phyloP scores from a whole-genome alignment of 1,284 basidiomycete species.

The Irpex rosettiformis region DNA sequence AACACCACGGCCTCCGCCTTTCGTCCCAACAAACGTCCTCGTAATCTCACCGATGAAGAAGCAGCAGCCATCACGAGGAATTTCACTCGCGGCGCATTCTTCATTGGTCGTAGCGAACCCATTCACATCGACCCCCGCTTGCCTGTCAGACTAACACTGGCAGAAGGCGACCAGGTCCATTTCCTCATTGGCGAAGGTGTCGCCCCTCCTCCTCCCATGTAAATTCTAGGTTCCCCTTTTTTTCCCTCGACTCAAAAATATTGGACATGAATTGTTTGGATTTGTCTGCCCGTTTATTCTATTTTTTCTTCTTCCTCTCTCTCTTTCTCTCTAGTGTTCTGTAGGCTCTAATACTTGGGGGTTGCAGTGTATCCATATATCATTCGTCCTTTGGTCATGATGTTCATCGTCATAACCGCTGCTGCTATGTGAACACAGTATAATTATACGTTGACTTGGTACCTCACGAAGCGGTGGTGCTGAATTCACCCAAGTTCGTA shows the following conservation, averaged over 20 bases:
- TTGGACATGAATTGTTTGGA: neutral
- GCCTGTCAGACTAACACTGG: slow-evolving; percentile 69
- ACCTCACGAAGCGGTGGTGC: too few relatives aligned
- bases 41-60: slow-evolving; percentile 74
- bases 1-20: slow-evolving; percentile 48
- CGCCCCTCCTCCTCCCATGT: neutral
- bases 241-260: neutral
- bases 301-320: neutral
- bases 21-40: slow-evolving; percentile 69
- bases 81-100: slow-evolving; percentile 74
- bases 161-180: slow-evolving; percentile 77
- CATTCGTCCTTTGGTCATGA: neutral
- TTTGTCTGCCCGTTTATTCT: neutral
- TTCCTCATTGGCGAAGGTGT: slow-evolving; percentile 66
- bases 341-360: neutral
- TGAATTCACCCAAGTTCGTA: too few relatives aligned
- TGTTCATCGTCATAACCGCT: too few relatives aligned
- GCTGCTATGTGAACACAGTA: too few relatives aligned
- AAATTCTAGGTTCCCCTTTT: slow-evolving; percentile 16
- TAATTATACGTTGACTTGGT: too few relatives aligned
- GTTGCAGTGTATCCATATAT: neutral
- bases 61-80: slow-evolving; percentile 76
- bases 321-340: neutral
- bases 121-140: slow-evolving; percentile 75
- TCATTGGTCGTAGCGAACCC: slow-evolving; percentile 70